Percentiles rank a stretch among this genome's conserved stretches.
Conservation (phyloP, 306 rosid species). For the Vigna mungo region DNA sequence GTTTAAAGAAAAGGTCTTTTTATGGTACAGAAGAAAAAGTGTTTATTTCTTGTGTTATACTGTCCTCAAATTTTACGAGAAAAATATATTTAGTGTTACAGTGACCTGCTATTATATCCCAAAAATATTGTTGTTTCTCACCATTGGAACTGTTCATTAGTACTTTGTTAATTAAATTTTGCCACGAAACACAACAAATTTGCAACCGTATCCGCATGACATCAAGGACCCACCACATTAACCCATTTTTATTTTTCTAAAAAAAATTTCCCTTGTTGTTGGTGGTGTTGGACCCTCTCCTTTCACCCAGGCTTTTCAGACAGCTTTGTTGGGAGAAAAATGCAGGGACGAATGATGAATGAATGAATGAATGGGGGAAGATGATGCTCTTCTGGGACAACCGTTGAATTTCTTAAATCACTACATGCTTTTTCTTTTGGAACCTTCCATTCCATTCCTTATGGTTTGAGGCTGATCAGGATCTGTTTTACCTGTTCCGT, state of each 20-base stretch:
- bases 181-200: constrained; percentile 62
- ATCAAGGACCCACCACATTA: constrained; percentile 60
- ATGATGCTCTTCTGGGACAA: constrained; percentile 45
- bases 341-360: constrained; percentile 42
- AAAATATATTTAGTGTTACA: neutral
- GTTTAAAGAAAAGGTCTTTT: too few relatives aligned
- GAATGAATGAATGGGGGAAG: constrained; percentile 34
- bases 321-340: constrained; percentile 57
- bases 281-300: constrained; percentile 47
- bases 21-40: neutral
- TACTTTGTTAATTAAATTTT: constrained; percentile 38
- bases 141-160: constrained; percentile 2
- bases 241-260: constrained; percentile 16
- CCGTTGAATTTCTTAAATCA: constrained; percentile 42
- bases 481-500: constrained; percentile 60
- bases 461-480: constrained; percentile 60
- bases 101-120: neutral
- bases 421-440: constrained; percentile 33
- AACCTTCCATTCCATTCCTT: constrained; percentile 53
- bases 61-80: neutral
- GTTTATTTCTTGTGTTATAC: neutral
- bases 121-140: too few relatives aligned
- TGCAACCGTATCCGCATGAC: constrained; percentile 50
- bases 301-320: constrained; percentile 57
- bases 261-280: neutral